Evolutionary conservation across 148 eudicot genomes (phyloP).

Genomic region (Arctostaphylos glauca): DNA sequence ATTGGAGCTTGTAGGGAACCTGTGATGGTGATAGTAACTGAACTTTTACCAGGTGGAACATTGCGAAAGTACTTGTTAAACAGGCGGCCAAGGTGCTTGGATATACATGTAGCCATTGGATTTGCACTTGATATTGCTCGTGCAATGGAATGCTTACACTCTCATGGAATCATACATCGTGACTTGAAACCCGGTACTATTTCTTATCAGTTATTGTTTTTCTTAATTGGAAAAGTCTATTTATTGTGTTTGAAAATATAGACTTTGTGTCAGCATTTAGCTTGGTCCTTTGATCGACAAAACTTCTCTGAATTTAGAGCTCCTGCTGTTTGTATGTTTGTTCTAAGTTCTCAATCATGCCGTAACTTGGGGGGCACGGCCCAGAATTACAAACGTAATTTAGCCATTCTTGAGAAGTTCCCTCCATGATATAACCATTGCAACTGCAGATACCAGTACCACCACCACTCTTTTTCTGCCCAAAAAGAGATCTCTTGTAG

Average conservation of each 20-base stretch:
- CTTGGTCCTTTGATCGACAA: neutral
- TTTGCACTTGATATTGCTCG: conserved; percentile 80
- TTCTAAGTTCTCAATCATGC: neutral
- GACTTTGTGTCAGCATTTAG: neutral
- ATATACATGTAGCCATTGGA: conserved; percentile 44
- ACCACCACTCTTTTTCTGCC: no score
- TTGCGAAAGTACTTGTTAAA: conserved; percentile 52
- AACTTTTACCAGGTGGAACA: conserved; percentile 63
- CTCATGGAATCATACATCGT: conserved; percentile 76
- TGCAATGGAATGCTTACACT: conserved; percentile 72
- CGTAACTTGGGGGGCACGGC: no score
- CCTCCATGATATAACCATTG: no score
- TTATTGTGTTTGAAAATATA: neutral
- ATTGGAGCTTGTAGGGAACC: conserved; percentile 72
- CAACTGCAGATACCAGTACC: no score
- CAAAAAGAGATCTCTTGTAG: no score
- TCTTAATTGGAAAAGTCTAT: neutral
- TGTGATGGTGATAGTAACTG: conserved; percentile 64
- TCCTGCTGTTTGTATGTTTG: neutral
- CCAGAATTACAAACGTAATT: no score
- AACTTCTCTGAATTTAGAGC: neutral
- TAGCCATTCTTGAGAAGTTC: no score
- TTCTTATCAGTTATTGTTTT: neutral
- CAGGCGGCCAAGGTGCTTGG: conserved; percentile 55
- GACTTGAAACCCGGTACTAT: conserved; percentile 64